These are phyloP conservation scores for Umbilicus rupestris DNA, from an alignment of 164 flowering plant species.

Conservation along the genomic window DNA sequence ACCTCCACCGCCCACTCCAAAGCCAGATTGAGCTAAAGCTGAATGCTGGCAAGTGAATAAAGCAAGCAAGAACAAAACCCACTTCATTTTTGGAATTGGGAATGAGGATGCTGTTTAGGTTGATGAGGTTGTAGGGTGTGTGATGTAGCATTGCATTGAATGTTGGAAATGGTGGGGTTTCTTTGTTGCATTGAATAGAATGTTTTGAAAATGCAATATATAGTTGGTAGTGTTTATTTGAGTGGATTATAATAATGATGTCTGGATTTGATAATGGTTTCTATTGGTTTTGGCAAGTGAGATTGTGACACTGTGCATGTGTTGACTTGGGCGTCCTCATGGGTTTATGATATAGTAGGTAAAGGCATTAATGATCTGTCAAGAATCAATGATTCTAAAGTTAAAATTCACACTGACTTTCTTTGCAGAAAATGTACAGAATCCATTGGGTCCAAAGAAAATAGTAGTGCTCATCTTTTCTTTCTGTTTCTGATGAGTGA, in stretches of 20 bases:
- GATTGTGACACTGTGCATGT: slow-evolving; percentile 5
- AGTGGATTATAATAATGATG: background rate
- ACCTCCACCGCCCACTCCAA: slow-evolving; percentile 27
- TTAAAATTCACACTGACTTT: background rate
- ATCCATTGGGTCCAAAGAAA: background rate
- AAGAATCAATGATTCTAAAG: background rate
- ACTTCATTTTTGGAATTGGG: slow-evolving; percentile 18
- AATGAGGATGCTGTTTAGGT: background rate
- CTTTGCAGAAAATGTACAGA: background rate
- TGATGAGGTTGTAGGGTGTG: slow-evolving; percentile 14
- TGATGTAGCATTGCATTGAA: slow-evolving; percentile 19
- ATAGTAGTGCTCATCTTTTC: background rate
- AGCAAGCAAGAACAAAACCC: slow-evolving; percentile 12
- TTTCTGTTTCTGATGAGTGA: background rate
- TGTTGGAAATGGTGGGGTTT: slow-evolving; percentile 11
- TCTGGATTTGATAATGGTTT: background rate
- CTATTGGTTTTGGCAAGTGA: background rate
- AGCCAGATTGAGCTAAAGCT: slow-evolving; percentile 19
- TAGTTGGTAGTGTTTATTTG: background rate
- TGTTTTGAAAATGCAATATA: background rate
- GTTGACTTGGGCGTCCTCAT: slow-evolving; percentile 1
- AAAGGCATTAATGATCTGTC: slow-evolving; percentile 1
- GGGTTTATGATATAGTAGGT: background rate
- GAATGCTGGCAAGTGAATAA: slow-evolving; percentile 19
- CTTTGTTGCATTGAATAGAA: background rate